Base-by-base conservation (phyloP, 352 stramenopile genomes). In the Phytophthora multivora region DNA sequence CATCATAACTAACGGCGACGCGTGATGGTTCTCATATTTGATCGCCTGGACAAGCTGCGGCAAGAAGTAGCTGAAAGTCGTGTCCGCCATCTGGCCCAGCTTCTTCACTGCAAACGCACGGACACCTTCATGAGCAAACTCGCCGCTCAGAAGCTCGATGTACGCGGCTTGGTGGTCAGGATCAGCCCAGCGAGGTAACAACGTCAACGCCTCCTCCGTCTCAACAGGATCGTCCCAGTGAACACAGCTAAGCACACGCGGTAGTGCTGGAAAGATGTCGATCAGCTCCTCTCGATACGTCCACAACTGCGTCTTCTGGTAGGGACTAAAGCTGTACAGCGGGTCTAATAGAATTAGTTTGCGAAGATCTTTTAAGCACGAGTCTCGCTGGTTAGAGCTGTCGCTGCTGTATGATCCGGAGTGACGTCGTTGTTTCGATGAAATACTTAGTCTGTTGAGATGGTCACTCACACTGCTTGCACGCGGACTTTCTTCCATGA, bases 21-120 rank as follows among this genome's bases (percentile, higher is more conserved):
- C 59, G 64, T 93, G 80, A 49, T 94, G 85, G 55, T 88, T 90
- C 53, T 96, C 88, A 28, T 85, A 95, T 70, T 96, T 96, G 49
- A 96, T 77, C 7, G 83, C 85, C 50, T 96, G 88, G 19, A 96
- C 86, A 18, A 96, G 79, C 63, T 96, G 88, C 0, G 86, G 87
- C 30, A 96, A 59, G 47, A 95, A 90, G 43, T 92, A 91, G 56
- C 82, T 90, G 50, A 96, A 91, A 11, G 84, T 88, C 9, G 80
- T 88, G 45, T 96, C 87, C 11, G 81, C 74, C 83, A 96, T 91
- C 12, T 81, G 65, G 6, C 67, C 59, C 13, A 96, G 68, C 54
- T 91, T 89, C 21, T 69, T 51, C 1, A 95, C 80, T 1, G 86
- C 86, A 63, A 93, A 95, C 0, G 72, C 50, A 13, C 86, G 83